phyloP scores from a whole-genome alignment of 2,329 filamentous ascomycete genomes.

The Epichloe aotearoae region DNA sequence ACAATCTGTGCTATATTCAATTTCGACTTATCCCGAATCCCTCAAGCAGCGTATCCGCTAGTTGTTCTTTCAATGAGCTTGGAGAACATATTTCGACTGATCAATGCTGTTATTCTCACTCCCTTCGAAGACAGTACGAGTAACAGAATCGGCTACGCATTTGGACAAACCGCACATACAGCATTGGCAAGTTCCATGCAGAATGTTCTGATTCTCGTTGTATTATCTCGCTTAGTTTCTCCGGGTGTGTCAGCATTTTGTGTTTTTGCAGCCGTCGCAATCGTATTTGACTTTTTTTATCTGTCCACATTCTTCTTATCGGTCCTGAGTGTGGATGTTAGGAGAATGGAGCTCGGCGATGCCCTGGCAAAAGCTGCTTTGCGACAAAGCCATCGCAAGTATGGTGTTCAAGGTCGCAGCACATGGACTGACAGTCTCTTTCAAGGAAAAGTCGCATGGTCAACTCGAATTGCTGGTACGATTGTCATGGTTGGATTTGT shows the following conservation, averaged over 20 bases:
- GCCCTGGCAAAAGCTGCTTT: slow-evolving; percentile 45
- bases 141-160: slow-evolving; percentile 56
- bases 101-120: slow-evolving; percentile 64
- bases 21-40: slow-evolving; percentile 62
- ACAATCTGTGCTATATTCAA: slow-evolving; percentile 65
- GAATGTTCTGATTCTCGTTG: slow-evolving; percentile 52
- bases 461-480: slow-evolving; percentile 62
- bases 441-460: slow-evolving; percentile 51
- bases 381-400: slow-evolving; percentile 20
- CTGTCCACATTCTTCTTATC: slow-evolving; percentile 69
- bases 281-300: slow-evolving; percentile 66
- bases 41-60: slow-evolving; percentile 60
- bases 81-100: slow-evolving; percentile 62
- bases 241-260: slow-evolving; percentile 64
- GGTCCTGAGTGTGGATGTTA: slow-evolving; percentile 67
- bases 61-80: slow-evolving; percentile 66
- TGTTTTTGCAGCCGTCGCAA: slow-evolving; percentile 60
- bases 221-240: slow-evolving; percentile 53
- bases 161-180: slow-evolving; percentile 59
- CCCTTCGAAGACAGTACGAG: slow-evolving; percentile 53
- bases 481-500: slow-evolving; percentile 61
- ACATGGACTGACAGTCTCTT: slow-evolving; percentile 48
- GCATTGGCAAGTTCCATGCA: slow-evolving; percentile 55
- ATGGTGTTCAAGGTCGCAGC: slow-evolving; percentile 12
- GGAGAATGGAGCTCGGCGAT: slow-evolving; percentile 62